Percentiles rank a stretch among this genome's conserved stretches.
Evolutionary conservation across 768 basidiomycete species (phyloP).

Genomic region (Termitomyces sp.): DNA sequence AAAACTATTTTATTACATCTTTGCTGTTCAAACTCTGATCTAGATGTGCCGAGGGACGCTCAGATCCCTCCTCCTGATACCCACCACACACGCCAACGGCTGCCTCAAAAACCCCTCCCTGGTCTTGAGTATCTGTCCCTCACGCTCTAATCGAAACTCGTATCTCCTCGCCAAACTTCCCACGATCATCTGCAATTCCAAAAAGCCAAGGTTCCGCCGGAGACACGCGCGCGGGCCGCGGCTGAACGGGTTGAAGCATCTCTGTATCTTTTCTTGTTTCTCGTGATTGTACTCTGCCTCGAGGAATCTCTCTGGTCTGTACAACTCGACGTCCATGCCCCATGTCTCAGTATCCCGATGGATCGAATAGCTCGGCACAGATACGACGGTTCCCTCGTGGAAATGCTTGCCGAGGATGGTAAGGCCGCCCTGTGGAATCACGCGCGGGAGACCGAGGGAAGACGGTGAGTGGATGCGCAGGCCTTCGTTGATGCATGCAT

Average conservation of each 20-base stretch:
- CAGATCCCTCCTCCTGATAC: slow-evolving; percentile 66
- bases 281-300: slow-evolving; percentile 27
- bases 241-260: slow-evolving; percentile 83
- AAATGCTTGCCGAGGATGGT: slow-evolving; percentile 53
- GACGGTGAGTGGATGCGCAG: slow-evolving; percentile 84
- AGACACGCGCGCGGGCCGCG: slow-evolving; percentile 83
- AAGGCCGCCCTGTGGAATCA: slow-evolving; percentile 72
- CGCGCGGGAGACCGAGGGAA: slow-evolving; percentile 75
- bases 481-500: slow-evolving; percentile 84
- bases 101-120: slow-evolving; percentile 87
- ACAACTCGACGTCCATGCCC: slow-evolving; percentile 74
- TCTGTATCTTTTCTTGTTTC: slow-evolving; percentile 47
- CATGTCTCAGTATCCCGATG: slow-evolving; percentile 69
- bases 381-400: slow-evolving; percentile 70
- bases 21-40: too few species aligned
- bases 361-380: slow-evolving; percentile 79
- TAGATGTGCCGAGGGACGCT: too few species aligned
- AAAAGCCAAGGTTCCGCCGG: slow-evolving; percentile 72
- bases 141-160: slow-evolving; percentile 63
- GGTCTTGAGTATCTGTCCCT: slow-evolving; percentile 62
- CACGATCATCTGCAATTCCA: slow-evolving; percentile 67
- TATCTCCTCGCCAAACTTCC: slow-evolving; percentile 74
- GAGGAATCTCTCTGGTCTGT: slow-evolving; percentile 83
- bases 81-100: slow-evolving; percentile 67
- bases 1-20: too few species aligned